Conservation (phyloP, 2,329 filamentous ascomycete species). For the Colletotrichum tofieldiae region DNA sequence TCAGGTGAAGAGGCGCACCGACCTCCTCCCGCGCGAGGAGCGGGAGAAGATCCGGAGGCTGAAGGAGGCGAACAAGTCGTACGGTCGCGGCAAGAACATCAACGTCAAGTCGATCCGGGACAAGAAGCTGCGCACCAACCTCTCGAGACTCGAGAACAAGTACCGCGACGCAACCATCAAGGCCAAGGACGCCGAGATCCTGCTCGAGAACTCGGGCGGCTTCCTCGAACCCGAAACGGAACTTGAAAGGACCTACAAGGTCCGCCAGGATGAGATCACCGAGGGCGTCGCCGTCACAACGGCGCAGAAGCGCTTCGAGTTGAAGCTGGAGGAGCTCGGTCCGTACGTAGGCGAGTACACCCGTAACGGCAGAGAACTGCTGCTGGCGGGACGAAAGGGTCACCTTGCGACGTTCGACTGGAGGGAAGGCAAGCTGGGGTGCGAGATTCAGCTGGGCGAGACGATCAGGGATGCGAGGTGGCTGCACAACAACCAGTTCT, state of each 20-base stretch:
- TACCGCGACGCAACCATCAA: constrained; percentile 85
- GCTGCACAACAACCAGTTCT: constrained; percentile 95
- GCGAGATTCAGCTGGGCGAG: constrained; percentile 91
- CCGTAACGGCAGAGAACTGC: constrained; percentile 86
- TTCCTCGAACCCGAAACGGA: constrained; percentile 91
- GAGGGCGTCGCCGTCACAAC: constrained; percentile 83
- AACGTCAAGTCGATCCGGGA: constrained; percentile 83
- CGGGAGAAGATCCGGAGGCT: constrained; percentile 66
- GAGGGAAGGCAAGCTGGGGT: constrained; percentile 91
- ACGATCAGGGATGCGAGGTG: constrained; percentile 91
- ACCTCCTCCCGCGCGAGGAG: constrained; percentile 68
- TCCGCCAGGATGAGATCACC: constrained; percentile 89
- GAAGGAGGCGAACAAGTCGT: constrained; percentile 79
- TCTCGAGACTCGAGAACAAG: constrained; percentile 85
- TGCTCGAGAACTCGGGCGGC: constrained; percentile 88
- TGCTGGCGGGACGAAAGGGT: constrained; percentile 91
- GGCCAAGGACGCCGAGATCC: constrained; percentile 95
- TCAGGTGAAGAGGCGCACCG: constrained; percentile 64
- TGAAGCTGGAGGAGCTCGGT: constrained; percentile 86
- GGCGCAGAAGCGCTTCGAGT: constrained; percentile 92
- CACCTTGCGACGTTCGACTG: constrained; percentile 98
- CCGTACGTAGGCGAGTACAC: constrained; percentile 94
- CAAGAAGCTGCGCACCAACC: constrained; percentile 88
- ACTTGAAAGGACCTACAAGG: constrained; percentile 92
- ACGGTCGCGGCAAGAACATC: constrained; percentile 87